A percentile compares a stretch with the other conserved stretches of the same genome.
Conservation (phyloP, 2,329 filamentous ascomycete species). For the Coniochaeta pulveracea region DNA sequence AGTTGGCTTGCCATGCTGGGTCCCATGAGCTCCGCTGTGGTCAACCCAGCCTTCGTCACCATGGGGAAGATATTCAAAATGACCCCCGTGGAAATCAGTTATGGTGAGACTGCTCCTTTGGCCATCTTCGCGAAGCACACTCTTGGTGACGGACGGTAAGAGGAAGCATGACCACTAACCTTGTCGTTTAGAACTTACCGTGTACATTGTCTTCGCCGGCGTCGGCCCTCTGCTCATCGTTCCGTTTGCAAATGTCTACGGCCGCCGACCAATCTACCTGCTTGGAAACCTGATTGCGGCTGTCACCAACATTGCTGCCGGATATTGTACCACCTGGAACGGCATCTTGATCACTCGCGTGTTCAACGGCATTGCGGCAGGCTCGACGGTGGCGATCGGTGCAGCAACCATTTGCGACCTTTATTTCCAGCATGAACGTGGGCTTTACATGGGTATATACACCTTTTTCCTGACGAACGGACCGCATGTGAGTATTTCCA, state of each 20-base stretch:
- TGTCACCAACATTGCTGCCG: conserved; percentile 15
- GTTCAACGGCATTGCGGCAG: conserved; percentile 11
- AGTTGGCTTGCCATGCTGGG: conserved; percentile 19
- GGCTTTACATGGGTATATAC: conserved; percentile 14
- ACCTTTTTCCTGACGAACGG: conserved; percentile 13
- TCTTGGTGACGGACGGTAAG: conserved; percentile 15
- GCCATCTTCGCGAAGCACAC: too few relatives aligned
- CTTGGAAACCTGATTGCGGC: conserved; percentile 18
- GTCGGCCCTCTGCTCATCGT: conserved; percentile 16
- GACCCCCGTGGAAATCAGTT: conserved; percentile 15
- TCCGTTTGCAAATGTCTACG: conserved; percentile 20
- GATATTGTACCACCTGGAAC: conserved; percentile 12
- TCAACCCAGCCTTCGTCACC: conserved; percentile 20
- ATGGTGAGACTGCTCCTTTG: background rate
- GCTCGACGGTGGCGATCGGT: conserved; percentile 10
- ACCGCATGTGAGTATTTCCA: conserved; percentile 6
- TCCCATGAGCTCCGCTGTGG: conserved; percentile 15
- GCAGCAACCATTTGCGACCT: conserved; percentile 12
- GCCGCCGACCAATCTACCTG: conserved; percentile 20
- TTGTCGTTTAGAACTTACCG: conserved; percentile 5
- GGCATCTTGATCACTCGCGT: conserved; percentile 12
- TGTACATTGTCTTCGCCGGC: conserved; percentile 21
- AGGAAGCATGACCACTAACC: background rate
- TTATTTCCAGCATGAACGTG: conserved; percentile 13
- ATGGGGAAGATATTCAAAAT: conserved; percentile 18